Base-by-base conservation (phyloP, 73 alveolate genomes). In the Stentor roeselii region DNA sequence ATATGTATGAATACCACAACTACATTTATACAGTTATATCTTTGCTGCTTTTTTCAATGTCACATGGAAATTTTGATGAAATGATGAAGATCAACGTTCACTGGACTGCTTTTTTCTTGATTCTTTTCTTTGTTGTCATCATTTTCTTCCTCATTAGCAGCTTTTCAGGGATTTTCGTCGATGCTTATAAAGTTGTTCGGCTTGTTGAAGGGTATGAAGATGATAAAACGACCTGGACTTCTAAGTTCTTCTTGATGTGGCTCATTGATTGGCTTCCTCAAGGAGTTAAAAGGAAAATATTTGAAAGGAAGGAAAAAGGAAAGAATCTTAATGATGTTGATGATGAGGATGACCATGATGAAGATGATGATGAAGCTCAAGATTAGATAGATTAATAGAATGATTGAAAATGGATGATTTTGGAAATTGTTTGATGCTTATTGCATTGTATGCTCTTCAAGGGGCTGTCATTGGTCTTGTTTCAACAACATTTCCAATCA, bases 401-500 rank as follows among this genome's bases (percentile, higher is more conserved):
- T n/a, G n/a, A n/a, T n/a, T n/a, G n/a, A n/a, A 27, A n/a, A 58
- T 21, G 74, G 74, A 30, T 0, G 74, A 58, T 58, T 30, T 58
- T 21, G 34, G 27, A 1, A 58, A 58, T 58, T n/a, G 15, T 2
- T 21, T 58, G 15, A n/a, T 58, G 34, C 74, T 58, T 58, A 58
- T 30, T 21, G 27, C 27, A 21, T 30, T 58, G 15, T 58, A 58
- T 58, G 34, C 27, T 21, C 74, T 58, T 0, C 84, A 87, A 84
- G 94, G 94, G 0, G 40, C 85, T 2, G 89, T 90, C 3, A 15
- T 85, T 6, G 94, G 94, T 0, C 86, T 88, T 30, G 38, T 61
- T 0, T 38, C 59, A 3, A 37, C 82, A 14, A 41, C 94, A 1
- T 14, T 88, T 58, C 94, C 91, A 0, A 76, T 88, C 3, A 21